Conservation (phyloP, 352 stramenopile genomes). For the Globisporangium spinosum region DNA sequence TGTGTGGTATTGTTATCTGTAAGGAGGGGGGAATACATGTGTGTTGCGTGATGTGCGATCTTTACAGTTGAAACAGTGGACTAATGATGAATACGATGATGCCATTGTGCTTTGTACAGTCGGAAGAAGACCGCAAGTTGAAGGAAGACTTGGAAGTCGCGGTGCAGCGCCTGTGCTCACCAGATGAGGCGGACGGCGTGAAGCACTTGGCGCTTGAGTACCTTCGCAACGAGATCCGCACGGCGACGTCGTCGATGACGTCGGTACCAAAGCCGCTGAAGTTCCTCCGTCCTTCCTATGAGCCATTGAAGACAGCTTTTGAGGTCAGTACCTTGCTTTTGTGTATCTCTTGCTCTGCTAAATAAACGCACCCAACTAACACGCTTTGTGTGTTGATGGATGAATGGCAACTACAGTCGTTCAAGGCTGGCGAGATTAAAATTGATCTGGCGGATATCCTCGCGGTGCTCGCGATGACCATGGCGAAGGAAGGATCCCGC, state of each 20-base stretch:
- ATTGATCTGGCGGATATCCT: constrained; percentile 85
- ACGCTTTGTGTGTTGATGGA: not conserved
- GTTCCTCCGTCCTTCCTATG: constrained; percentile 97
- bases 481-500: constrained; percentile 91
- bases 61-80: constrained; percentile 2
- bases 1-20: not conserved
- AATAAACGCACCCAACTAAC: not conserved
- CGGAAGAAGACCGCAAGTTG: constrained; percentile 90
- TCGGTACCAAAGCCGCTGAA: constrained; percentile 99
- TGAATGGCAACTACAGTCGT: constrained; percentile 18
- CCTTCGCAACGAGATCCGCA: constrained; percentile 95
- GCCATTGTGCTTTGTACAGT: constrained; percentile 31
- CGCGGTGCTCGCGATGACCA: constrained; percentile 97
- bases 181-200: constrained; percentile 51
- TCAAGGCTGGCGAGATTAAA: constrained; percentile 62
- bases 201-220: constrained; percentile 93
- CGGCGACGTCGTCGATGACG: constrained; percentile 98
- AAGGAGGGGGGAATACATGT: not conserved
- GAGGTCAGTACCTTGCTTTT: constrained; percentile 26
- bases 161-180: constrained; percentile 75
- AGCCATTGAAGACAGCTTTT: constrained; percentile 86
- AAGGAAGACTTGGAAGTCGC: constrained; percentile 92
- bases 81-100: not conserved
- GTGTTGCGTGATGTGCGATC: constrained; percentile 1
- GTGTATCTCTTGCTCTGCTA: not conserved